Evolutionary conservation across 2,329 filamentous ascomycete genomes (phyloP), one percentile per base, ranked within the genome.

Genomic region (Fusarium secorum): DNA sequence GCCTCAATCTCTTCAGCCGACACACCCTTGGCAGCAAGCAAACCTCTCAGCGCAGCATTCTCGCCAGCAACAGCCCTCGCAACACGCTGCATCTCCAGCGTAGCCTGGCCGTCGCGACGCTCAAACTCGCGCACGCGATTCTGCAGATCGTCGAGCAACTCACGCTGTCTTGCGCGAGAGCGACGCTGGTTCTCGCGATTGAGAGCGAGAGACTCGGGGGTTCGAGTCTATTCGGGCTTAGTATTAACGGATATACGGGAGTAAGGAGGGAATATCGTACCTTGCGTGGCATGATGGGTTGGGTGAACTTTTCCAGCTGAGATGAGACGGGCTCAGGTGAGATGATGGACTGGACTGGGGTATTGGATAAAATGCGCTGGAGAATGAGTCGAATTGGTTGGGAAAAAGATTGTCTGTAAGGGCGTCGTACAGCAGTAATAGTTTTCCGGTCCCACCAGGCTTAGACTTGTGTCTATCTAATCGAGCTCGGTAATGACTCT

Each of bases 181-280:
- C 81, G 82, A 38, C 84, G 82, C 75, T 86, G 85, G 72, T 83
- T 85, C 57, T 85, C 80, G 45, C 83, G 81, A 64, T 77, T 76
- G 52, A 76, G 72, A 18, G 73, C 71, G 46, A 76, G 71, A 20
- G 75, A 77, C 55, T 76, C 75, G 15, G 74, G 73, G 18, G 75
- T 77, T 62, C 75, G 70, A 63, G 45, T 67, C 70, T 72, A 3
- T 4, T 18, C 32, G 22, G 9, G 59, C 28, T 73, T 20, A 70
- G 52, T 35, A 20, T n/a, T 24, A 22, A n/a, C 5, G 9, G 28
- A 10, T n/a, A 14, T 41, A 13, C 3, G 11, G 14, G 14, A n/a
- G 10, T 10, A 13, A 14, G 8, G 10, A 9, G 13, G 24, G 2
- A 6, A 11, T 20, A 22, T 35, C 11, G 9, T 60, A 72, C 68